Conservation (phyloP, 2,329 filamentous ascomycete genomes). For the Exophiala alcalophila region DNA sequence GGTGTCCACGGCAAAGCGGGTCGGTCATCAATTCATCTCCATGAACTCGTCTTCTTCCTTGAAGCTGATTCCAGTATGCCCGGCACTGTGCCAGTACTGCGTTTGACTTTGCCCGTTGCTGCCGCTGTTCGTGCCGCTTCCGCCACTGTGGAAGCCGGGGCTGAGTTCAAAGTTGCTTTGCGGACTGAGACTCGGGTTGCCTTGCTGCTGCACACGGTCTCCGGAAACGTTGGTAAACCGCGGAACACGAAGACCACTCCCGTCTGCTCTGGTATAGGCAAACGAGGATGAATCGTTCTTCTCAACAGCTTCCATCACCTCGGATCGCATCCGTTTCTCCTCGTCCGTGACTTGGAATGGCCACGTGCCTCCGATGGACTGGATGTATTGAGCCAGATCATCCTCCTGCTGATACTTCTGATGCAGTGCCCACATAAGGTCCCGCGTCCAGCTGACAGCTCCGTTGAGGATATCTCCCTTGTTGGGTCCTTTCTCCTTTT, state of each 20-base stretch:
- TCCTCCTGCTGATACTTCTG: slow-evolving; percentile 86
- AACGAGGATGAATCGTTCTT: slow-evolving; percentile 76
- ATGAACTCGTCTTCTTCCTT: slow-evolving; percentile 94
- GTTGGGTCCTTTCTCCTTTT: slow-evolving; percentile 98
- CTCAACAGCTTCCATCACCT: slow-evolving; percentile 80
- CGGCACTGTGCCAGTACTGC: slow-evolving; percentile 52
- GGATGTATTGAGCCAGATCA: slow-evolving; percentile 73
- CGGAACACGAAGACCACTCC: slow-evolving; percentile 83
- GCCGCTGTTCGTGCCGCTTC: slow-evolving; percentile 57
- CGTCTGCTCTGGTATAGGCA: slow-evolving; percentile 77
- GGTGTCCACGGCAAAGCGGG: too few species aligned
- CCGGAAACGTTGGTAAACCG: slow-evolving; percentile 90
- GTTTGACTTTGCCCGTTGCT: slow-evolving; percentile 43
- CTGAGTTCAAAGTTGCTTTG: slow-evolving; percentile 61
- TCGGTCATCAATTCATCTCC: slow-evolving; percentile 54
- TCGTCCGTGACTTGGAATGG: slow-evolving; percentile 86
- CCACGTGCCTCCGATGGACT: slow-evolving; percentile 68
- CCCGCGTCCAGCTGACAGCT: slow-evolving; percentile 92
- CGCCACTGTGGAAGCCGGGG: slow-evolving; percentile 68
- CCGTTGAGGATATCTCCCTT: slow-evolving; percentile 98
- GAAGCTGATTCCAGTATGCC: slow-evolving; percentile 65
- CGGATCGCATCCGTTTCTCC: slow-evolving; percentile 91
- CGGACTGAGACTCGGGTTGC: slow-evolving; percentile 50
- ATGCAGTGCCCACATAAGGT: slow-evolving; percentile 95
- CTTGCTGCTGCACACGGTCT: slow-evolving; percentile 60